Conservation (phyloP, 345 rosid genomes). For the Reutealis trisperma region DNA sequence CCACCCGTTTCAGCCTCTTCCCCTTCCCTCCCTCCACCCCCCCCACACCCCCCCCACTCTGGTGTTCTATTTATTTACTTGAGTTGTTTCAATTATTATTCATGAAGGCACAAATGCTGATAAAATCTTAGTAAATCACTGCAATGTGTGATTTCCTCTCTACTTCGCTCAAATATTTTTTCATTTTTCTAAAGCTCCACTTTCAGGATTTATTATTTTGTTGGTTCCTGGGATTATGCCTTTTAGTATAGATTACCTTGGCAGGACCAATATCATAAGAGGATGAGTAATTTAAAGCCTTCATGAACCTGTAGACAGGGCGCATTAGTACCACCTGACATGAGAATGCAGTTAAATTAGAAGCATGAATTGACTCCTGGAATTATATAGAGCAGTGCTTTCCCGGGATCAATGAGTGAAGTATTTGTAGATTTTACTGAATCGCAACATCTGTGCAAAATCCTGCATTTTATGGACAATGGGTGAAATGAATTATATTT, state of each 20-base stretch:
- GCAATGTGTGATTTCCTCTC: background rate
- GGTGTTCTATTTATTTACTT: background rate
- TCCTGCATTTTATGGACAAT: too few species aligned
- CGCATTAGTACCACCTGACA: background rate
- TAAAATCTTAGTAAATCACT: background rate
- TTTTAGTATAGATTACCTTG: background rate
- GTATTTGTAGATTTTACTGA: slow-evolving; percentile 7
- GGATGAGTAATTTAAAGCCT: slow-evolving; percentile 11
- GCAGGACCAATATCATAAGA: background rate
- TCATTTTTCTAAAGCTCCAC: background rate
- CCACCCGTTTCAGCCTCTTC: too few species aligned
- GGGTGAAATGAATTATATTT: too few species aligned
- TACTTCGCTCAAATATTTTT: background rate
- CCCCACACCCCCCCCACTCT: too few species aligned
- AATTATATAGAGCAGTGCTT: slow-evolving; percentile 15
- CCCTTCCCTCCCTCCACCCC: too few species aligned
- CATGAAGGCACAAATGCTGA: background rate
- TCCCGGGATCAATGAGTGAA: slow-evolving; percentile 18
- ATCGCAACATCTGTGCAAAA: background rate
- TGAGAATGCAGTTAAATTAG: slow-evolving; percentile 24
- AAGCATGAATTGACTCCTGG: slow-evolving; percentile 17
- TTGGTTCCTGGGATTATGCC: background rate
- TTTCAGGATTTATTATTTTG: background rate
- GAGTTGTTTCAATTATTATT: background rate
- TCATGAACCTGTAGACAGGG: slow-evolving; percentile 23